phyloP scores from a whole-genome alignment of 2,329 filamentous ascomycete species.

The Gaeumannomyces sp. region DNA sequence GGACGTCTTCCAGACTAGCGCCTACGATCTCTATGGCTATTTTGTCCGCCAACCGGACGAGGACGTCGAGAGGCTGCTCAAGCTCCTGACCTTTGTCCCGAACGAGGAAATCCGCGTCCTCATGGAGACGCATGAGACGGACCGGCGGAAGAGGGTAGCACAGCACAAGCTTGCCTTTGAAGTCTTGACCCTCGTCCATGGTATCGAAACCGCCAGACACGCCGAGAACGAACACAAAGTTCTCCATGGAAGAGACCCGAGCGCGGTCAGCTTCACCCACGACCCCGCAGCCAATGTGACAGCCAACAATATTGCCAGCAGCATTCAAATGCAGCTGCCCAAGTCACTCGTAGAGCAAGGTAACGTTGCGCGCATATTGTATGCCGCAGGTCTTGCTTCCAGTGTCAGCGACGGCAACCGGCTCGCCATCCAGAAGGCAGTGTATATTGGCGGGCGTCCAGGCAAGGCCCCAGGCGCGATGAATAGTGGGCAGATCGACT shows the following conservation, averaged over 20 bases:
- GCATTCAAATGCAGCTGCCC: conserved; percentile 54
- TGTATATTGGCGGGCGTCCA: conserved; percentile 48
- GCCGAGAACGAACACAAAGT: conserved; percentile 51
- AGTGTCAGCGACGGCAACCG: conserved; percentile 54
- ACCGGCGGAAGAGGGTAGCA: conserved; percentile 67
- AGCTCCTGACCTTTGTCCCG: conserved; percentile 86
- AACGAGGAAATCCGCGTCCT: conserved; percentile 57
- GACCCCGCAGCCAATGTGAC: conserved; percentile 19
- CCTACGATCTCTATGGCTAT: conserved; percentile 87
- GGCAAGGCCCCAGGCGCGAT: conserved; percentile 31
- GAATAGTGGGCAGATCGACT: conserved; percentile 45
- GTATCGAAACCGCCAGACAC: conserved; percentile 53
- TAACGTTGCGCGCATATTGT: conserved; percentile 53
- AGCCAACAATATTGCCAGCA: conserved; percentile 42
- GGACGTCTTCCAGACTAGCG: conserved; percentile 69
- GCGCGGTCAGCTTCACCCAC: conserved; percentile 11
- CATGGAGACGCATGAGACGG: conserved; percentile 60
- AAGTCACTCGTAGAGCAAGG: conserved; percentile 45
- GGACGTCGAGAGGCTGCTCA: conserved; percentile 75
- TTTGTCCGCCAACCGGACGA: conserved; percentile 77
- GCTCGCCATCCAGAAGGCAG: conserved; percentile 46
- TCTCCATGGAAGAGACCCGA: conserved; percentile 36
- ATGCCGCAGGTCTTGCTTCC: conserved; percentile 50
- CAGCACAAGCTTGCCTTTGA: conserved; percentile 82
- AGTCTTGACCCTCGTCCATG: conserved; percentile 75